Evolutionary conservation across 306 rosid species (phyloP), one percentile per base, ranked within the genome.

Genomic region (Psophocarpus tetragonolobus): DNA sequence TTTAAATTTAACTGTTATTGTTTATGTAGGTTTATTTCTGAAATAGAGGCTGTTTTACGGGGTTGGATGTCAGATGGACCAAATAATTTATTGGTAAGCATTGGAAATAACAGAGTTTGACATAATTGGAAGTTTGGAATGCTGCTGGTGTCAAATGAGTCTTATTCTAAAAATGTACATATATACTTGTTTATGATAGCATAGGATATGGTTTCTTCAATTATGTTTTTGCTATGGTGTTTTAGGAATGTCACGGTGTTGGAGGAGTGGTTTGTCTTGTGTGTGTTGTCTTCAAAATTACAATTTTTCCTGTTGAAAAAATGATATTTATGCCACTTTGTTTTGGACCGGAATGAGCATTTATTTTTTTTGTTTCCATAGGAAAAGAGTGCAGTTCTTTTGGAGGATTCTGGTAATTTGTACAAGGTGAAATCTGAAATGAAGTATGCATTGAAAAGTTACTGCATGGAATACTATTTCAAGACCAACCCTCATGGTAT

Each of bases 11-110:
- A 17, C 18, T 29, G 18, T 8, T 70, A 21, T 14, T 68, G 48
- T 32, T n/a, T 36, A 68, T 42, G 3, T 58, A 94, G 98, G 93
- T 95, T 95, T 83, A 92, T 95, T 73, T 95, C 97, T 73, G 97
- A 95, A 76, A 91, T 95, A 13, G 98, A 95, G 84, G 95, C 95
- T 4, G 88, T 91, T 83, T 90, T 93, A 75, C 83, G 98, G 81
- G 92, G 84, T 50, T 95, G 98, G 98, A 87, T 88, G 81, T 84
- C 97, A 15, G 90, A 92, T 81, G 98, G 97, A 35, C 89, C 97
- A 3, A 89, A 72, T 65, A 91, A 89, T 91, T 86, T 95, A 73
- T 60, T 91, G 93, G 98, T 92, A 86, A 21, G 94, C 27, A 23
- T 75, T 77, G 53, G 71, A 45, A 76, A 30, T 68, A 14, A 35